Percentiles rank a stretch among this genome's conserved stretches.
Evolutionary conservation across 2,329 filamentous ascomycete genomes (phyloP).

Genomic region (Chaetomium strumarium): DNA sequence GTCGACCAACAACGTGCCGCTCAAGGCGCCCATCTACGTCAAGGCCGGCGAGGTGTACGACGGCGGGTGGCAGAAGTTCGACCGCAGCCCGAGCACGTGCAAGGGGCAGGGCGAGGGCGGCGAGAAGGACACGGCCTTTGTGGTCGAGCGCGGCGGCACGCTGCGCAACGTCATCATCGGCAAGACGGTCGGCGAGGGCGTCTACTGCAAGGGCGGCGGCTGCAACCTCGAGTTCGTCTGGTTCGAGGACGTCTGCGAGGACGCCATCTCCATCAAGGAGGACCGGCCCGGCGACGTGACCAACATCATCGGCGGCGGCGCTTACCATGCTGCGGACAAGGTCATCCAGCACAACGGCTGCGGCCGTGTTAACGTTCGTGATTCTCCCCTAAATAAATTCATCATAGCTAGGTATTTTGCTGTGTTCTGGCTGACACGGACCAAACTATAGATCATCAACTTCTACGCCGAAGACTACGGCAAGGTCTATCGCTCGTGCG

Average conservation of each 20-base stretch:
- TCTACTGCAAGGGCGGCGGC: constrained; percentile 1
- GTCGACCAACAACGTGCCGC: neutral
- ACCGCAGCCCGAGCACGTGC: neutral
- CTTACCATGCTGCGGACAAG: constrained; percentile 1
- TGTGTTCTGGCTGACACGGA: neutral
- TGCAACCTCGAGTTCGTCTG: constrained; percentile 2
- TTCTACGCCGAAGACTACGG: constrained; percentile 3
- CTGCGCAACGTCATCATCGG: constrained; percentile 3
- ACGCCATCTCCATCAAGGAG: constrained; percentile 1
- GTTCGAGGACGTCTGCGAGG: constrained; percentile 3
- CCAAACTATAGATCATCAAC: neutral
- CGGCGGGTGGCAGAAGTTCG: neutral
- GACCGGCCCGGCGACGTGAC: constrained; percentile 1
- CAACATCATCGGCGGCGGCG: constrained; percentile 1
- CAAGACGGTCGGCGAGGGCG: neutral
- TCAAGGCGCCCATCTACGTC: neutral
- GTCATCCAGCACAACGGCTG: constrained; percentile 4
- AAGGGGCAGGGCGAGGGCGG: neutral
- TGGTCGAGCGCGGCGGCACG: neutral
- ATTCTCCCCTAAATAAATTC: neutral
- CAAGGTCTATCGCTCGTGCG: neutral
- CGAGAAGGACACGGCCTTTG: neutral
- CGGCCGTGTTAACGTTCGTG: neutral
- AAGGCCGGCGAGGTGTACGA: neutral
- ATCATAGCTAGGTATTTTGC: neutral